Evolutionary conservation across 257 asterid genomes (phyloP).

Genomic region (Ocimum tenuiflorum): DNA sequence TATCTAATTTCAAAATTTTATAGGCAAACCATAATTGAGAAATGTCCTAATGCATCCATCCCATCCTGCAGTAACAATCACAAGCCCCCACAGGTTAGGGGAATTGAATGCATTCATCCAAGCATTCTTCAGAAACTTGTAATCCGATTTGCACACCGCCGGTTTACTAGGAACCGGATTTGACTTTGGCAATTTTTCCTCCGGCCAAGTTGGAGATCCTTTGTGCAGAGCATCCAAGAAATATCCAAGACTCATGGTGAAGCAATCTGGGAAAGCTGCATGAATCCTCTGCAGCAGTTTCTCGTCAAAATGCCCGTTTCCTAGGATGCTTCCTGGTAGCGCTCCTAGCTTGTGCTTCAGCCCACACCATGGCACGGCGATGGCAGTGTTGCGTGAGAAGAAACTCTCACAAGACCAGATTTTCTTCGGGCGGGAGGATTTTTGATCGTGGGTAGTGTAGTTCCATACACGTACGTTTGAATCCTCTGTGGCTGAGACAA

Average conservation of each 20-base stretch:
- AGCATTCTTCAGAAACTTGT: slow-evolving; percentile 61
- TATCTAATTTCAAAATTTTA: slow-evolving; percentile 40
- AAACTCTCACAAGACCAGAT: slow-evolving; percentile 56
- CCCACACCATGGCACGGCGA: slow-evolving; percentile 86
- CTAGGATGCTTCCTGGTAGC: slow-evolving; percentile 36
- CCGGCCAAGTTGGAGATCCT: slow-evolving; percentile 78
- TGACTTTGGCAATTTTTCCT: slow-evolving; percentile 48
- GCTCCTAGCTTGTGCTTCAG: slow-evolving; percentile 44
- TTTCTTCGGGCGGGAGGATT: slow-evolving; percentile 31
- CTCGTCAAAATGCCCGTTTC: slow-evolving; percentile 39
- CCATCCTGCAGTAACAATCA: slow-evolving; percentile 90
- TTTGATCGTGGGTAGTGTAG: slow-evolving; percentile 41
- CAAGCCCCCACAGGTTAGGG: slow-evolving; percentile 80
- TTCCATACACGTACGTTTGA: slow-evolving; percentile 67
- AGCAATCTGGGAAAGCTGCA: slow-evolving; percentile 53
- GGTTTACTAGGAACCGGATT: slow-evolving; percentile 31
- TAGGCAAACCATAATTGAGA: slow-evolving; percentile 75
- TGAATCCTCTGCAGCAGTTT: slow-evolving; percentile 37
- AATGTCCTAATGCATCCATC: slow-evolving; percentile 85
- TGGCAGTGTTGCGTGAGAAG: slow-evolving; percentile 59
- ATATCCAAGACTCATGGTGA: slow-evolving; percentile 47
- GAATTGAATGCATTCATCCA: slow-evolving; percentile 50
- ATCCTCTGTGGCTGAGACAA: slow-evolving; percentile 58
- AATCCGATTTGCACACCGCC: slow-evolving; percentile 40
- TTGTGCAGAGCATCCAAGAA: slow-evolving; percentile 52